A percentile compares a stretch with the other conserved stretches of the same genome.
Conservation (phyloP, 2,329 filamentous ascomycete genomes). For the Scedosporium apiospermum region DNA sequence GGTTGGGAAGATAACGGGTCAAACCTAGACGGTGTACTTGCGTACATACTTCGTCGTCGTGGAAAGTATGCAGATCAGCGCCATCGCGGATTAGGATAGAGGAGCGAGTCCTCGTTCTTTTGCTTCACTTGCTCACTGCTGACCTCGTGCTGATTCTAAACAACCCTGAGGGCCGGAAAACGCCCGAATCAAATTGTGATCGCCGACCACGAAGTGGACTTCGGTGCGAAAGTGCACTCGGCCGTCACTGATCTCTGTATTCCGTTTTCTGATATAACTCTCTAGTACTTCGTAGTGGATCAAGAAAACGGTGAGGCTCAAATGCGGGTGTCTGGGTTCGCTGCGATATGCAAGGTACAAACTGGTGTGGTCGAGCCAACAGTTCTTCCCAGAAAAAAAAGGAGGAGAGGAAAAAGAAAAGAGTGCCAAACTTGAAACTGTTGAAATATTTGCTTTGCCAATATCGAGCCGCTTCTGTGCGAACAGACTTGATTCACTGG, state of each 20-base stretch:
- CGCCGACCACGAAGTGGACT: background rate
- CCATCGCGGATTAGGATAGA: too few relatives aligned
- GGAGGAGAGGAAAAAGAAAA: too few relatives aligned
- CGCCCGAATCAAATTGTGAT: background rate
- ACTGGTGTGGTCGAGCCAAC: constrained; percentile 1
- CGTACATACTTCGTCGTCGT: too few relatives aligned
- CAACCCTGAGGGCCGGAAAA: too few relatives aligned
- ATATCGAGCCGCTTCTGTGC: background rate
- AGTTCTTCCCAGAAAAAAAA: constrained; percentile 1
- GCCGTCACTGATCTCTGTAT: background rate
- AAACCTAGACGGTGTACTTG: too few relatives aligned
- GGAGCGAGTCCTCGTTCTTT: background rate
- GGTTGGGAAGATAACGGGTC: background rate
- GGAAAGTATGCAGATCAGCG: too few relatives aligned
- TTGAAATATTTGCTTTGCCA: background rate
- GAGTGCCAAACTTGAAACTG: background rate
- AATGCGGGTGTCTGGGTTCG: background rate
- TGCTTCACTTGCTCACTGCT: background rate
- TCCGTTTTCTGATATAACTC: background rate
- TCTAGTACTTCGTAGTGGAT: background rate
- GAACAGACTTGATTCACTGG: too few relatives aligned
- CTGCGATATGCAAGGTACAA: constrained; percentile 2
- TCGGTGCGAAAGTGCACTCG: too few relatives aligned
- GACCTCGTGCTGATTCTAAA: background rate
- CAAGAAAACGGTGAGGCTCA: background rate